Base-by-base conservation (phyloP, 768 basidiomycete species). In the Scleroderma citrinum region DNA sequence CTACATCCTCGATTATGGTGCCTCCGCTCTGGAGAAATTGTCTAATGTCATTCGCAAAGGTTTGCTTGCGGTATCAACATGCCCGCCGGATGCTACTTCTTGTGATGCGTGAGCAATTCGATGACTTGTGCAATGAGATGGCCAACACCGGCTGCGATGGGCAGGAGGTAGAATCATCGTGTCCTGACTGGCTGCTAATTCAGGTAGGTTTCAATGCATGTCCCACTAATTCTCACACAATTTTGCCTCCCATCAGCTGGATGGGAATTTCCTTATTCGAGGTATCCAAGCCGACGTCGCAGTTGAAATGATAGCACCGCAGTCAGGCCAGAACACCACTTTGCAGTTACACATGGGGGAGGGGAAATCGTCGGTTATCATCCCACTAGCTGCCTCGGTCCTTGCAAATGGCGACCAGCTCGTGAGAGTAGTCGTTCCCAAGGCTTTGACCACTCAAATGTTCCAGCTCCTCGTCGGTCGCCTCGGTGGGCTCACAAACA, bases 111-210 rank as follows among this genome's bases (percentile, higher is more conserved):
- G 31, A 52, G 13, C 64, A 59, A 5, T 44, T 39, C 2, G 68
- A 69, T 5, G 72, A 72, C 1, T 59, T 72, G 10, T 53, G 41
- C 29, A 60, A 21, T 37, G 66, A 69, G 23, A 19, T 61, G 3
- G 37, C 56, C 34, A 69, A 61, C 6, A 47, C 51, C 13, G 67
- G 60, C n/a, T 58, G 52, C 10, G 43, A 60, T 17, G 55, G 47
- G 2, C 59, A 55, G 56, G 19, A 44, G 4, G 44, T 52, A 1
- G 43, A 56, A 13, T 24, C 13, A 2, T n/a, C n/a, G n/a, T 45
- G 70, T 55, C 62, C 67, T 2, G 74, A 74, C 44, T 78, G 74
- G 76, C 53, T 75, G 0, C 53, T 77, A 13, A 64, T 78, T 11
- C 76, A 77, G 63, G 71, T 75, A 20, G 40, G 38, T 26, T 46